These are phyloP conservation scores for Kwoniella bestiolae DNA, from an alignment of 768 basidiomycete species.

Conservation along the genomic window DNA sequence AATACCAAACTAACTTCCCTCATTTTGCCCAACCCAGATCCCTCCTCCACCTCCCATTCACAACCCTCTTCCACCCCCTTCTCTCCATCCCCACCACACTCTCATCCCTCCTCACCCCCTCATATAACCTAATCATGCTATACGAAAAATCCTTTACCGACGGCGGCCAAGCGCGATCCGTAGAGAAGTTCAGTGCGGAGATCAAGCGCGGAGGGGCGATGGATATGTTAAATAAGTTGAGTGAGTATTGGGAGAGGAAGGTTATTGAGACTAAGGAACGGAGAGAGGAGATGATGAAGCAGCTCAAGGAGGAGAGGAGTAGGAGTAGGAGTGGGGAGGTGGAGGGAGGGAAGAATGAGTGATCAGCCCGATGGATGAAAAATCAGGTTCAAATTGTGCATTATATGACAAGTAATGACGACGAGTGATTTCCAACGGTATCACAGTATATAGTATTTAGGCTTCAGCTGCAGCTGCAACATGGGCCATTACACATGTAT, in stretches of 20 bases:
- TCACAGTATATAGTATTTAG: too few relatives aligned
- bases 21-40: slow-evolving; percentile 16
- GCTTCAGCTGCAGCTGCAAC: too few relatives aligned
- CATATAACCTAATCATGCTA: slow-evolving; percentile 25
- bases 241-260: slow-evolving; percentile 25
- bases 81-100: slow-evolving; percentile 35
- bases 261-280: slow-evolving; percentile 22
- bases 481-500: too few relatives aligned
- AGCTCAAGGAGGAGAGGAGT: slow-evolving; percentile 18
- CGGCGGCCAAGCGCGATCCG: slow-evolving; percentile 31
- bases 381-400: too few relatives aligned
- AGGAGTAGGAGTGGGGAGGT: slow-evolving; percentile 5
- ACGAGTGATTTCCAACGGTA: too few relatives aligned
- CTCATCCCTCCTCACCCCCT: slow-evolving; percentile 28
- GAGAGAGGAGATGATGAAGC: slow-evolving; percentile 26
- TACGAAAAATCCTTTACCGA: slow-evolving; percentile 42
- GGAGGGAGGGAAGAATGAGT: slow-evolving; percentile 10
- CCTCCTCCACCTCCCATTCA: slow-evolving; percentile 41
- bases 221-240: slow-evolving; percentile 33
- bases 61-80: slow-evolving; percentile 42
- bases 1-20: not conserved
- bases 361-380: too few relatives aligned
- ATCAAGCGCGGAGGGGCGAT: slow-evolving; percentile 27
- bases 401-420: too few relatives aligned
- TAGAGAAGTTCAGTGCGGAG: slow-evolving; percentile 26